A percentile compares a stretch with the other conserved stretches of the same genome.
These are phyloP conservation scores for Colletotrichum sp. DNA, from an alignment of 2,329 filamentous ascomycete species.

Conservation along the genomic window DNA sequence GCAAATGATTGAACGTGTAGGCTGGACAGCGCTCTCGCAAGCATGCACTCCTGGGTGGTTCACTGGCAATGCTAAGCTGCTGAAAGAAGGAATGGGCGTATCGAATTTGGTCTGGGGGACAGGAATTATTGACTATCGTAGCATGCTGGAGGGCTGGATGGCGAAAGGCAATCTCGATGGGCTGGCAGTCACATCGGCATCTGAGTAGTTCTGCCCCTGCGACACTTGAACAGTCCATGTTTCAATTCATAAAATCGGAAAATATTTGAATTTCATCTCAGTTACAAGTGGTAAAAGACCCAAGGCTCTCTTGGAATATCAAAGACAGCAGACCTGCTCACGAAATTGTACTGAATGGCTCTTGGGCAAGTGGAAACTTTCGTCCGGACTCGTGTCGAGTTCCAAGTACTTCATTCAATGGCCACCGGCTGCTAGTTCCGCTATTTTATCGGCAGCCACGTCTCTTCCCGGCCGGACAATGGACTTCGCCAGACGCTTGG, in stretches of 20 bases:
- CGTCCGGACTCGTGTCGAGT: neutral
- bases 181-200: neutral
- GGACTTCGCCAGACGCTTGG: constrained; percentile 21
- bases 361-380: neutral
- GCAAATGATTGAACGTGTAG: neutral
- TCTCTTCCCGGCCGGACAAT: constrained; percentile 7
- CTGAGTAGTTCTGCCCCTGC: neutral
- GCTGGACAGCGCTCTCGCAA: neutral
- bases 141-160: neutral
- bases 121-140: neutral
- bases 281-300: neutral
- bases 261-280: neutral
- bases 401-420: neutral
- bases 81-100: neutral
- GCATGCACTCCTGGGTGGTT: neutral
- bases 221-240: neutral
- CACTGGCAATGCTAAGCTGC: neutral
- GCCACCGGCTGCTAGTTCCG: neutral
- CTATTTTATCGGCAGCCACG: constrained; percentile 11
- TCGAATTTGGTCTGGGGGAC: neutral
- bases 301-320: neutral
- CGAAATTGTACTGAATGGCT: neutral
- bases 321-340: neutral
- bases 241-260: neutral
- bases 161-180: neutral